Evolutionary conservation across 352 stramenopile species (phyloP), one percentile per base, ranked within the genome.

Genomic region (Globisporangium rhizosaccharum): DNA sequence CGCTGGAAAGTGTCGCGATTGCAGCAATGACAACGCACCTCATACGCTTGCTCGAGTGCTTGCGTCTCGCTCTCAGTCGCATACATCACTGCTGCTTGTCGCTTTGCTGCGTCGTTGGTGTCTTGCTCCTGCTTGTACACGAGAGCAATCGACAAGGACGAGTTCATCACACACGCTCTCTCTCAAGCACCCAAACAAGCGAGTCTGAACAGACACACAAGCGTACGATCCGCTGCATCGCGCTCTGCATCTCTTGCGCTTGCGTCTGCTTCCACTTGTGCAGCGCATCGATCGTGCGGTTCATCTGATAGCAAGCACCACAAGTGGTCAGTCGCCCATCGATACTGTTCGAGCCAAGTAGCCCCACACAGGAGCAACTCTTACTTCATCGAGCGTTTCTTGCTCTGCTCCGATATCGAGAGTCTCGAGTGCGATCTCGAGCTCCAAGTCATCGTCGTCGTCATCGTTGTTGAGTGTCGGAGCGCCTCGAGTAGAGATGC

Each of bases 371-470:
- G 3, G 12, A n/a, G 47, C 41, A 46, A 14, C 51, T 36, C 61
- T 2, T 39, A 82, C 74, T 65, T 85, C 68, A 23, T 73, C 57
- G 0, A 87, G 48, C 5, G 72, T 77, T 8, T 82, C 71, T 30
- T 79, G 68, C 2, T 53, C 63, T 23, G 61, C 61, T 1, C 64
- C 67, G 8, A 51, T 18, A 45, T 79, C 72, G 2, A 75, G 46
- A 6, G 49, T 57, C 33, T 78, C 71, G 17, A 79, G 56, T 36
- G 67, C 71, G 28, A 62, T 71, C 36, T 79, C 67, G 12, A 79
- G 67, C 30, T 79, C 70, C 42, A 61, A 39, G 15, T 84, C 72
- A 23, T 74, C 61, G 15, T 83, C 67, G 17, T 77, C 70, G 17
- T 72, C 56, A 0, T 56, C 6, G 36, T 36, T 26, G 10, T 17